phyloP scores from a whole-genome alignment of 192 early-diverging fungal species.

The Backusella mclennaniae region DNA sequence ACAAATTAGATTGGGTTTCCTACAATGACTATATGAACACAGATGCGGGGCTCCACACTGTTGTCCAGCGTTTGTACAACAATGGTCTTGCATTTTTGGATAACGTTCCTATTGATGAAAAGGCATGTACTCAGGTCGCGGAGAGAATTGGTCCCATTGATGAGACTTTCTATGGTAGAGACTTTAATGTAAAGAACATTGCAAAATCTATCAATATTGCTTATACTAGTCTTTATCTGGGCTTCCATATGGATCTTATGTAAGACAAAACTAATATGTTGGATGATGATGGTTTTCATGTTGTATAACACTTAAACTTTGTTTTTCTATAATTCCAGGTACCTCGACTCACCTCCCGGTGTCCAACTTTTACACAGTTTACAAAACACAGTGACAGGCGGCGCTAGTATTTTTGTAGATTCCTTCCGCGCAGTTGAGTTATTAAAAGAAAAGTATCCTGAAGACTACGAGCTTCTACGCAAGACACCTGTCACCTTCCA shows the following conservation, averaged over 20 bases:
- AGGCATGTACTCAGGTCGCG: slow-evolving; percentile 56
- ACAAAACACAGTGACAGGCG: slow-evolving; percentile 74
- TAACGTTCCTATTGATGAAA: slow-evolving; percentile 58
- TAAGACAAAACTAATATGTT: slow-evolving; percentile 36
- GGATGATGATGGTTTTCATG: neutral
- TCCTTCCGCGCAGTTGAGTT: slow-evolving; percentile 65
- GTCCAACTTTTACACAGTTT: slow-evolving; percentile 78
- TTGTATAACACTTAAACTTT: neutral
- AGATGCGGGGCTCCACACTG: slow-evolving; percentile 47
- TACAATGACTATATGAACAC: slow-evolving; percentile 61
- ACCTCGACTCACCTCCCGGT: slow-evolving; percentile 78
- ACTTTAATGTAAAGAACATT: slow-evolving; percentile 77
- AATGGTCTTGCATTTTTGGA: slow-evolving; percentile 70
- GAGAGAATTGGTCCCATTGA: slow-evolving; percentile 65
- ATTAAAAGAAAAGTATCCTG: slow-evolving; percentile 53
- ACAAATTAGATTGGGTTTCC: slow-evolving; percentile 44
- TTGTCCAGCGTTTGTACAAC: slow-evolving; percentile 57
- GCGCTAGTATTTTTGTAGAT: slow-evolving; percentile 73
- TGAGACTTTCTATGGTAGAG: slow-evolving; percentile 75
- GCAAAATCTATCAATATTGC: slow-evolving; percentile 82
- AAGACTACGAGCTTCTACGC: slow-evolving; percentile 58
- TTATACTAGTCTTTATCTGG: slow-evolving; percentile 76
- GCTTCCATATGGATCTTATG: slow-evolving; percentile 88
- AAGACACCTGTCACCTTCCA: slow-evolving; percentile 73
- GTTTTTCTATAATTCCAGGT: slow-evolving; percentile 41